Base-by-base conservation (phyloP, 2,329 filamentous ascomycete genomes). In the Penicillium sp. region DNA sequence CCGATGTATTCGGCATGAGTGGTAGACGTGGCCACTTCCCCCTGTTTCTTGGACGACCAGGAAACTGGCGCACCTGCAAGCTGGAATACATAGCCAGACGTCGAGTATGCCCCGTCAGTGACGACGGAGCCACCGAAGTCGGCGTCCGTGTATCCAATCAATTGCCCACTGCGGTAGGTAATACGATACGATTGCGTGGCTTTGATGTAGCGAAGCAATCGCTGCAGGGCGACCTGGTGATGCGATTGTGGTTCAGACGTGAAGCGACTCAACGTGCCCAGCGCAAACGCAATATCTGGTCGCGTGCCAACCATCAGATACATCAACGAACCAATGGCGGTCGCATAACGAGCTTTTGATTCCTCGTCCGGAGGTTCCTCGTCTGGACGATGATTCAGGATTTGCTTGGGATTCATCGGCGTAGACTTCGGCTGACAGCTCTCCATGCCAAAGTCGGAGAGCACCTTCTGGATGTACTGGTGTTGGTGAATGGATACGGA, bases 11-110 rank as follows among this genome's bases (percentile, higher is more conserved):
- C 52, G 14, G 52, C 46, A 27, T 55, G 26, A 5, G 52, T 55
- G 11, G 26, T 49, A 26, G 52, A 55, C 27, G 39, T 49, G 21
- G 46, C 52, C 19, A 45, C 46, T 50, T 45, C 46, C 46, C 39
- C 52, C 55, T 70, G 59, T 50, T 63, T 62, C 47, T 62, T 60
- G 22, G 63, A 65, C 21, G 57, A 57, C 64, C 59, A 68, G 41
- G 59, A 64, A 45, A 69, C 60, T 29, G 61, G 57, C n/a, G 45
- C 63, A 9, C 64, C 63, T 21, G 54, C 59, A 37, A 66, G 53
- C 24, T 56, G 49, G 54, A 70, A 69, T 14, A 65, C 29, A 45
- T 62, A 67, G 45, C 64, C 65, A 5, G 61, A 60, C 4, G 62
- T 65, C 1, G 64, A 68, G 37, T 58, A 56, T 35, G 58, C 57